Evolutionary conservation across 805 yeast species (phyloP).

Genomic region (Starmerella bombi): DNA sequence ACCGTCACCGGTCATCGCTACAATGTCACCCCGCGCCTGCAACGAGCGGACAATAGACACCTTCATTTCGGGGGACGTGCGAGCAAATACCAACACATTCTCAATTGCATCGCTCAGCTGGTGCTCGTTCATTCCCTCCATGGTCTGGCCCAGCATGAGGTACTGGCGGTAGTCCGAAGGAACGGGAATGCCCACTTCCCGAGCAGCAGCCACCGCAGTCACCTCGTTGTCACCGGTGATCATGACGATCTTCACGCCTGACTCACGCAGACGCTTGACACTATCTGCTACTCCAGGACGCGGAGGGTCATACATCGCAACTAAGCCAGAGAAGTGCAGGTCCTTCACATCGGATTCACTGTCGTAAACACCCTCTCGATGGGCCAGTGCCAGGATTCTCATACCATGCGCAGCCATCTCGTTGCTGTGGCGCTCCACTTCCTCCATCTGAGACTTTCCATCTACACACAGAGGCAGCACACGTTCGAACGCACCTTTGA

Average conservation of each 20-base stretch:
- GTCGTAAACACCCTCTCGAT: slow-evolving; percentile 35
- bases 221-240: slow-evolving; percentile 62
- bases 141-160: slow-evolving; percentile 72
- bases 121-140: slow-evolving; percentile 61
- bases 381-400: slow-evolving; percentile 73
- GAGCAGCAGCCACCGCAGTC: slow-evolving; percentile 40
- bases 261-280: slow-evolving; percentile 61
- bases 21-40: slow-evolving; percentile 71
- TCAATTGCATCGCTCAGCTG: slow-evolving; percentile 63
- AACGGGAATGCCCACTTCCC: slow-evolving; percentile 45
- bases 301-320: slow-evolving; percentile 98
- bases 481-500: slow-evolving; percentile 84
- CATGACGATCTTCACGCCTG: slow-evolving; percentile 97
- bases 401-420: slow-evolving; percentile 69
- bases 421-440: slow-evolving; percentile 46
- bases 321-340: slow-evolving; percentile 66
- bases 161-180: slow-evolving; percentile 52
- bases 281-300: slow-evolving; percentile 72
- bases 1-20: slow-evolving; percentile 99
- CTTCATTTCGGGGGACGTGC: slow-evolving; percentile 40
- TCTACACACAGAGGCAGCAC: slow-evolving; percentile 50
- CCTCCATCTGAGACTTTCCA: slow-evolving; percentile 39
- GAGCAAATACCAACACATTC: slow-evolving; percentile 47
- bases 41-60: slow-evolving; percentile 37
- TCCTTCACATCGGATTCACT: slow-evolving; percentile 69